A percentile compares a stretch with the other conserved stretches of the same genome.
Conservation (phyloP, 345 rosid species). For the Limnanthes douglasii region DNA sequence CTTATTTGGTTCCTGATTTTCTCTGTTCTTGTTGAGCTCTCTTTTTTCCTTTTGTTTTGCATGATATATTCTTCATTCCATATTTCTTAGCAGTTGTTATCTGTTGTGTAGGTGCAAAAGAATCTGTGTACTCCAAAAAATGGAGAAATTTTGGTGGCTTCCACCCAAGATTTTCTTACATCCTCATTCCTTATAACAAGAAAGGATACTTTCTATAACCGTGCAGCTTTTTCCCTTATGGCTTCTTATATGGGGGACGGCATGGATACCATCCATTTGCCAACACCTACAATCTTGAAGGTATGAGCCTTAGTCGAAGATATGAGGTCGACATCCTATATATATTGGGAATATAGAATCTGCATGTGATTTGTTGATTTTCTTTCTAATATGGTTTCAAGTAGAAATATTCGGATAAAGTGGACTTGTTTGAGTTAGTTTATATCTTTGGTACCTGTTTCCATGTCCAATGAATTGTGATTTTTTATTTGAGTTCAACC, state of each 20-base stretch:
- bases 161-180: conserved; percentile 94
- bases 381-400: no score
- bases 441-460: no score
- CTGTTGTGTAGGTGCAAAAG: conserved; percentile 99
- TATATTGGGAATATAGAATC: no score
- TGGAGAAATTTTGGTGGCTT: conserved; percentile 96
- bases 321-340: no score
- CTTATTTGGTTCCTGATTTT: conserved; percentile 7
- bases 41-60: conserved; percentile 6
- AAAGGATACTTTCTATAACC: conserved; percentile 93
- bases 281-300: conserved; percentile 81
- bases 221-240: conserved; percentile 81
- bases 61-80: no score
- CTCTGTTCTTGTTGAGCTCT: neutral
- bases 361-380: no score
- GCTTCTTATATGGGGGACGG: conserved; percentile 85
- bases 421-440: no score
- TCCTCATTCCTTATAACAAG: conserved; percentile 88
- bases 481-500: conserved; percentile 11
- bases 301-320: conserved; percentile 31
- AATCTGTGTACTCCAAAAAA: conserved; percentile 98
- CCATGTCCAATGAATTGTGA: conserved; percentile 7
- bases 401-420: no score
- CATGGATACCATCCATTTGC: conserved; percentile 78
- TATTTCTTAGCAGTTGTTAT: no score